These are phyloP conservation scores for Saturnispora quitensis DNA, from an alignment of 805 yeast genomes.

Conservation along the genomic window DNA sequence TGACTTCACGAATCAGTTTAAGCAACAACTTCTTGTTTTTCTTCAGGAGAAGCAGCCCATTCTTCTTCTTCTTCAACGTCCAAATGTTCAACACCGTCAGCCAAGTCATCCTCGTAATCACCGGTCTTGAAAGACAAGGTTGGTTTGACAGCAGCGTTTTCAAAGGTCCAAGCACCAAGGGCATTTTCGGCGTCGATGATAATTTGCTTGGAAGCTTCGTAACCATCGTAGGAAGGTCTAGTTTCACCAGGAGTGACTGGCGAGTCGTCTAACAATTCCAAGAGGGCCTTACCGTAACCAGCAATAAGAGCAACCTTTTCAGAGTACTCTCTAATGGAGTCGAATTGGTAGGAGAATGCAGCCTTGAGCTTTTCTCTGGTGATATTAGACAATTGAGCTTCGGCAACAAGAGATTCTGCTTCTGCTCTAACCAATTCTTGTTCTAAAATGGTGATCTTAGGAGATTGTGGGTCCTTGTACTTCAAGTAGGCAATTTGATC, in stretches of 20 bases:
- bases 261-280: conserved; percentile 74
- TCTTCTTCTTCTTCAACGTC: conserved; percentile 45
- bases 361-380: conserved; percentile 82
- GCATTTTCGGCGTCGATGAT: conserved; percentile 81
- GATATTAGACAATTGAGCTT: conserved; percentile 82
- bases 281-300: conserved; percentile 80
- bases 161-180: conserved; percentile 76
- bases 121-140: conserved; percentile 56
- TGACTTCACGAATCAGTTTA: conserved; percentile 9
- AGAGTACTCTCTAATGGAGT: conserved; percentile 75
- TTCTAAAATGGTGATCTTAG: conserved; percentile 73
- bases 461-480: conserved; percentile 78
- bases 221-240: conserved; percentile 82
- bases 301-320: conserved; percentile 82
- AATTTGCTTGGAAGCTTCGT: conserved; percentile 81
- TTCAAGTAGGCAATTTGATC: conserved; percentile 78
- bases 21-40: conserved; percentile 19
- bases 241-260: conserved; percentile 91
- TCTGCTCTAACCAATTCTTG: conserved; percentile 88
- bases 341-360: conserved; percentile 77
- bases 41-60: conserved; percentile 26
- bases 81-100: conserved; percentile 38
- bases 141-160: conserved; percentile 74
- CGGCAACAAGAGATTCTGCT: conserved; percentile 86
- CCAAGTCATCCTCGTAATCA: conserved; percentile 36